Evolutionary conservation across 352 stramenopile genomes (phyloP), one percentile per base, ranked within the genome.

Genomic region (Pythium brachiatum): DNA sequence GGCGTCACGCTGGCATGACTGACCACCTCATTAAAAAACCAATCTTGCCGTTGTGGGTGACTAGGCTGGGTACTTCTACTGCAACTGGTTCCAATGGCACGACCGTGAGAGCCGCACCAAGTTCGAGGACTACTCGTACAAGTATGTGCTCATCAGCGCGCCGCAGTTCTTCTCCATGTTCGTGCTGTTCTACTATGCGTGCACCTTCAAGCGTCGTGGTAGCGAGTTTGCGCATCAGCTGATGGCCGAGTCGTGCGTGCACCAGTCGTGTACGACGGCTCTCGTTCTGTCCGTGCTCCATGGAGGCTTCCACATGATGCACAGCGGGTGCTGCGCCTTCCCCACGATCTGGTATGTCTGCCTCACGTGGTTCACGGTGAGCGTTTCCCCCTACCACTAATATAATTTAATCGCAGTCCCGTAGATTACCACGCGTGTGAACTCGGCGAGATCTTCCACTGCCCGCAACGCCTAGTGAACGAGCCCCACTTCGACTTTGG

Each of bases 131-230:
- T 73, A 79, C 58, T 87, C 78, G 23, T 54, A 86, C 66, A 83
- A 88, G 73, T 77, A 81, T 57, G 52, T 76, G 44, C 51, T 91
- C 23, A 81, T 68, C 12, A 70, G 76, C 16, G 68, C 23, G 16
- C 80, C 80, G 21, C 82, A 88, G 51, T 57, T 84, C 7, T 20
- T 74, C 16, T 67, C 75, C 11, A 68, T 68, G 13, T 26, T 82
- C 31, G 46, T 89, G 8, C 52, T 92, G 56, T 69, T 89, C 9
- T 82, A 85, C 65, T 92, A 90, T 60, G 75, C 78, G 2, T 76
- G 64, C 67, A 92, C 80, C 15, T 88, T 89, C 61, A 55, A 62
- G 7, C 69, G 60, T 36, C 48, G 56, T 7, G 66, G 62, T 1
- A 90, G 78, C 53, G 64, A 57, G 13, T 78, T 86, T 48, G 47